phyloP scores from a whole-genome alignment of 2,329 filamentous ascomycete species.

The Monosporascus sp. region DNA sequence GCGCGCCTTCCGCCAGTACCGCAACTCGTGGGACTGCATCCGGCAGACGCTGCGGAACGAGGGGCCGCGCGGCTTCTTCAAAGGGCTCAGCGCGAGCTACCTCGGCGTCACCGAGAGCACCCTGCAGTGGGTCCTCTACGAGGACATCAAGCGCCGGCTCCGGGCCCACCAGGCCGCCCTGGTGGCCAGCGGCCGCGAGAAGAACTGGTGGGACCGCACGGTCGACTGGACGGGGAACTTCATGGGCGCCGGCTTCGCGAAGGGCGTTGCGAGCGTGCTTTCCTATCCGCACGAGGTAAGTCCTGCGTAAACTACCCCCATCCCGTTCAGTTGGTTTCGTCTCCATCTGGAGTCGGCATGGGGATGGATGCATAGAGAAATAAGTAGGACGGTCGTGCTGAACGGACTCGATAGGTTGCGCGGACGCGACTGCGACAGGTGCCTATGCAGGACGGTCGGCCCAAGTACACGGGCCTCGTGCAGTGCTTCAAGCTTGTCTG shows the following conservation, averaged over 20 bases:
- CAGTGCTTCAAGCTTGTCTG: constrained; percentile 87
- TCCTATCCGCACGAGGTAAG: constrained; percentile 89
- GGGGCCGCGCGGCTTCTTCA: constrained; percentile 77
- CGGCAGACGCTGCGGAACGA: constrained; percentile 76
- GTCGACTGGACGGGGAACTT: constrained; percentile 76
- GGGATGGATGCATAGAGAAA: too few relatives aligned
- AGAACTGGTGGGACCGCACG: constrained; percentile 66
- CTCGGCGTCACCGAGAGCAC: constrained; percentile 87
- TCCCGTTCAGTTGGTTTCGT: not conserved
- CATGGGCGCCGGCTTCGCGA: constrained; percentile 74
- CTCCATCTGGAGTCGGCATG: too few relatives aligned
- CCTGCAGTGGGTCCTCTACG: constrained; percentile 90
- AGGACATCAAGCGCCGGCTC: constrained; percentile 79
- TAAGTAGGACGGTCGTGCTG: not conserved
- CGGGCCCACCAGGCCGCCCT: constrained; percentile 57
- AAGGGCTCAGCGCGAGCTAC: constrained; percentile 86
- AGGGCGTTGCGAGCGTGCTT: constrained; percentile 75
- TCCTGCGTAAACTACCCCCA: constrained; percentile 3
- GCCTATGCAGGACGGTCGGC: constrained; percentile 63
- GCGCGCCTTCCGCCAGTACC: constrained; percentile 60
- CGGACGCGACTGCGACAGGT: constrained; percentile 81
- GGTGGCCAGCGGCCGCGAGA: constrained; percentile 53
- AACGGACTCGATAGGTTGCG: constrained; percentile 51
- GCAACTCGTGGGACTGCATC: constrained; percentile 83
- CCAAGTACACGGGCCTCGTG: constrained; percentile 82